Evolutionary conservation across 768 basidiomycete genomes (phyloP).

Genomic region (Rhodocollybia butyracea): DNA sequence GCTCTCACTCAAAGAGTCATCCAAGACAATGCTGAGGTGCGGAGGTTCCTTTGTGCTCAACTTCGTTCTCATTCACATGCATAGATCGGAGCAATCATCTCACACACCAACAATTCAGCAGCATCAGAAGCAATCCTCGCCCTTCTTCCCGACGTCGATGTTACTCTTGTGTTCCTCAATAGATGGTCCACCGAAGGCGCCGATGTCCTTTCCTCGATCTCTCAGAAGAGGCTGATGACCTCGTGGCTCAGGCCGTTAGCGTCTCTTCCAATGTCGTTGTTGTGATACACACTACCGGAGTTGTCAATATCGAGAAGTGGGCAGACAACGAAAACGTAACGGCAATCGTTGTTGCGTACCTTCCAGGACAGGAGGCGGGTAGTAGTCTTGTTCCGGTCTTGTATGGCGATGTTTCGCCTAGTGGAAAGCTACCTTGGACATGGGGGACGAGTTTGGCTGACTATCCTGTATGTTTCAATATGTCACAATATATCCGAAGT

Average conservation of each 20-base stretch:
- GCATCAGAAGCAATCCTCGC: neutral
- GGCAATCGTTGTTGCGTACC: conserved; percentile 29
- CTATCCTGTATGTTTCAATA: conserved; percentile 30
- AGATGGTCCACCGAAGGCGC: neutral
- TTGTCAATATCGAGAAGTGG: conserved; percentile 31
- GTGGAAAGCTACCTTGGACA: conserved; percentile 51
- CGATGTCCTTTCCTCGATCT: conserved; percentile 25
- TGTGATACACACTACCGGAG: conserved; percentile 37
- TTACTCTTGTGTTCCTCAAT: neutral
- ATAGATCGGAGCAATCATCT: neutral
- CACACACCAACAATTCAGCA: neutral
- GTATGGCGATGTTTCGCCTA: conserved; percentile 48
- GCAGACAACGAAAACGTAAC: conserved; percentile 35
- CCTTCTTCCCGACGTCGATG: conserved; percentile 1
- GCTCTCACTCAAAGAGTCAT: neutral
- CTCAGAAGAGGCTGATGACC: conserved; percentile 31
- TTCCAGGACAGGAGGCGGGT: conserved; percentile 48
- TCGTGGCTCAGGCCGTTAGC: conserved; percentile 31
- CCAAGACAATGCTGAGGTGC: neutral
- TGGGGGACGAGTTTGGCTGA: conserved; percentile 44
- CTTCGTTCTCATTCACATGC: neutral
- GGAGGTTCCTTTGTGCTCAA: neutral
- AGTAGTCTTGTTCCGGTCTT: conserved; percentile 49
- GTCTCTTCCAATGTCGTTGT: conserved; percentile 30
- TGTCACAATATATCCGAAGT: too few relatives aligned